Base-by-base conservation (phyloP, 345 rosid species). In the Cardamine resedifolia region DNA sequence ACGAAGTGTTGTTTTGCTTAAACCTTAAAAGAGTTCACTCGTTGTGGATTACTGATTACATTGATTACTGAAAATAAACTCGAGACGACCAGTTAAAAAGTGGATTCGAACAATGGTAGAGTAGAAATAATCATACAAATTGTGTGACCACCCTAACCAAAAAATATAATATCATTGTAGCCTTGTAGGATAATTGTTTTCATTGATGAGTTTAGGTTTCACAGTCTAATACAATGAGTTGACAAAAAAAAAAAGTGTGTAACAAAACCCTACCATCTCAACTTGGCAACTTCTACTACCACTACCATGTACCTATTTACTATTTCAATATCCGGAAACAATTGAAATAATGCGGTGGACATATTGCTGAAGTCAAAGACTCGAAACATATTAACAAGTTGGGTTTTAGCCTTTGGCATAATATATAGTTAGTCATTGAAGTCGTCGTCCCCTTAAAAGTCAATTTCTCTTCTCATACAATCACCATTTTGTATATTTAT, bases 381-480 rank as follows among this genome's bases (percentile, higher is more conserved):
- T 26, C 5, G 5, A 48, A 73, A 57, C 44, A 49, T 26, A 49
- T 44, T 15, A 21, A 20, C 56, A 63, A 52, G 48, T 72, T 72
- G 77, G 48, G 36, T 10, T 18, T 3, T 49, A 31, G 34, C 45
- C 47, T 15, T 3, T 49, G 38, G 31, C n/a, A 51, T 66, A 36
- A 36, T 50, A 51, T 18, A 53, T 34, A 34, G 43, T 27, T 59
- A 58, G 59, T 30, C 55, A 44, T 67, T 41, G 73, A 67, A 68
- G 74, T 75, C 41, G 63, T 68, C 78, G 23, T 9, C 52, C 12
- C 49, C 53, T 7, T 6, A 10, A 51, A 45, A 59, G 68, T 56
- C 68, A 66, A 51, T 16, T 59, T 74, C 27, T 67, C 62, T 26
- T 36, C 24, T 74, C 11, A 6, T 19, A 24, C 43, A 57, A 15